Conservation (phyloP, 768 basidiomycete species). For the Russula sp. region DNA sequence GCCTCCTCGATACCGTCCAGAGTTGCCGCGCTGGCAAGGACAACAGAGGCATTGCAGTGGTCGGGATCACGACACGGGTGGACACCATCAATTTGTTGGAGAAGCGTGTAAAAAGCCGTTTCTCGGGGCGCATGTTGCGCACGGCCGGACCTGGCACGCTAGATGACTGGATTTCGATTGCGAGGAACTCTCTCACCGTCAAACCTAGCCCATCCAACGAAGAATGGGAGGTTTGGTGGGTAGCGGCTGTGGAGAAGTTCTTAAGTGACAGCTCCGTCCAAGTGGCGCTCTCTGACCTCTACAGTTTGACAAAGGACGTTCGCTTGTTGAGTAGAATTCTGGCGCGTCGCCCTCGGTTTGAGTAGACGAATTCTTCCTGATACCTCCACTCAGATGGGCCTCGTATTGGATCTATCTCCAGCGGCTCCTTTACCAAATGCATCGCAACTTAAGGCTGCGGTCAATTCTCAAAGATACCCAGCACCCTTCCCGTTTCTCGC, state of each 20-base stretch:
- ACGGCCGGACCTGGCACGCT: conserved; percentile 58
- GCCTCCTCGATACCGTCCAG: conserved; percentile 91
- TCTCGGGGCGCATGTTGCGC: conserved; percentile 87
- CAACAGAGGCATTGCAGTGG: conserved; percentile 71
- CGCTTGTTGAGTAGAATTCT: conserved; percentile 57
- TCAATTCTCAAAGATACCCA: conserved; percentile 55
- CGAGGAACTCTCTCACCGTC: conserved; percentile 46
- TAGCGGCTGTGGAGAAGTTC: conserved; percentile 52
- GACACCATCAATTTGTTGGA: conserved; percentile 89
- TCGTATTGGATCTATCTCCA: conserved; percentile 48
- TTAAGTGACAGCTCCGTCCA: conserved; percentile 48
- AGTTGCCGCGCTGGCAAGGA: conserved; percentile 62
- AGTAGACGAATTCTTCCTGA: conserved; percentile 7
- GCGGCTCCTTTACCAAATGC: conserved; percentile 53
- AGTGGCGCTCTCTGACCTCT: conserved; percentile 54
- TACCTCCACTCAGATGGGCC: conserved; percentile 40
- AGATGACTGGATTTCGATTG: conserved; percentile 50
- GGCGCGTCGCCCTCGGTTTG: conserved; percentile 43
- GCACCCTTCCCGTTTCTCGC: conserved; percentile 50
- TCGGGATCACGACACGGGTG: conserved; percentile 83
- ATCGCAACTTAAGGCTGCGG: conserved; percentile 43
- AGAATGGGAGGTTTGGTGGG: conserved; percentile 69
- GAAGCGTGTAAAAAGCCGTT: conserved; percentile 96
- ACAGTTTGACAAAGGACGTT: conserved; percentile 58
- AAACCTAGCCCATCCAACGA: conserved; percentile 34